Evolutionary conservation across 2,329 filamentous ascomycete species (phyloP).

Genomic region (Fusarium pseudoanthophilum): DNA sequence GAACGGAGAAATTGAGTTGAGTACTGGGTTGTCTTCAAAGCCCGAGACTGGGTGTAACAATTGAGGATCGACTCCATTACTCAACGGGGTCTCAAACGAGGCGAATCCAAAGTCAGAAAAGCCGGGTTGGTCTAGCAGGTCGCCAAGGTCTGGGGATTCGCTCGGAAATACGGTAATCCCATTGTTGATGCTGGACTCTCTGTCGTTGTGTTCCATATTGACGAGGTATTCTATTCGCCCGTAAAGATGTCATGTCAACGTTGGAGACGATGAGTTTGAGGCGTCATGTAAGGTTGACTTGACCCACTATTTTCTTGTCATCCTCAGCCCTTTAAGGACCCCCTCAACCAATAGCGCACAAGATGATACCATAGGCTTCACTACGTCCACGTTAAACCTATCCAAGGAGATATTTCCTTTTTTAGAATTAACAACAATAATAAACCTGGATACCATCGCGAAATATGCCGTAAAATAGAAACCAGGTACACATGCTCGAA

Average conservation of each 20-base stretch:
- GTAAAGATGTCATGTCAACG: background rate
- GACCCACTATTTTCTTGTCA: conserved; percentile 27
- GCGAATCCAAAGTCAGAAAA: background rate
- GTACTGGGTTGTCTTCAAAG: background rate
- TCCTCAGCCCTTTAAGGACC: background rate
- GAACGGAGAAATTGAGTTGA: rapidly evolving
- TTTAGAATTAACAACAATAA: background rate
- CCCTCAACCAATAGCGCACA: background rate
- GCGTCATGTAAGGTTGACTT: background rate
- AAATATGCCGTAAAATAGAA: background rate
- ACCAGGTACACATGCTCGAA: background rate
- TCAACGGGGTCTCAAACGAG: background rate
- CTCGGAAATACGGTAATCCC: rapidly evolving
- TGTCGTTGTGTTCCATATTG: background rate
- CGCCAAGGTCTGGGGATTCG: rapidly evolving
- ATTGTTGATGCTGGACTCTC: rapidly evolving
- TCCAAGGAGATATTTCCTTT: background rate
- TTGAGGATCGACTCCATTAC: background rate
- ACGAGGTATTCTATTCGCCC: rapidly evolving
- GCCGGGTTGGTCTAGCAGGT: background rate
- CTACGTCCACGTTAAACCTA: rapidly evolving
- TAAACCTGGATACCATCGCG: background rate
- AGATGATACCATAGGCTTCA: rapidly evolving
- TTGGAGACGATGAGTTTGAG: background rate
- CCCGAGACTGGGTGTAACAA: background rate